Percentiles rank a stretch among this genome's conserved stretches.
These are phyloP conservation scores for Ogataea siamensis DNA, from an alignment of 805 yeast genomes.

Conservation along the genomic window DNA sequence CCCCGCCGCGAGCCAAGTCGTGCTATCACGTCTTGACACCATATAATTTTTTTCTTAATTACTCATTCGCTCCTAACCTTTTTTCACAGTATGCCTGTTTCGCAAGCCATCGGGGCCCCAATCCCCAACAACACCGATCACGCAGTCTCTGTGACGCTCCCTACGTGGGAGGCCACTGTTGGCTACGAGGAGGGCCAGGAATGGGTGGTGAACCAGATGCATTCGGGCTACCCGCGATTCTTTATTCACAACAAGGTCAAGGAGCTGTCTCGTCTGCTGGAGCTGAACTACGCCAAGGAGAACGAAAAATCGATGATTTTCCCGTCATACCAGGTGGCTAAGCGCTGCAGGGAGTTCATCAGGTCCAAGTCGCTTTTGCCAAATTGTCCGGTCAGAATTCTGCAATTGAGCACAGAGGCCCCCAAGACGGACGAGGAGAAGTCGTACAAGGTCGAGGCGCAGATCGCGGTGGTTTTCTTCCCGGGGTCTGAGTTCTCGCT, in stretches of 20 bases:
- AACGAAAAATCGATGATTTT: constrained; percentile 75
- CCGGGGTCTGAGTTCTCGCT: constrained; percentile 55
- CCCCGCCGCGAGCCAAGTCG: background rate
- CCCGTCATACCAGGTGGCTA: constrained; percentile 76
- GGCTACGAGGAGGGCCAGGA: constrained; percentile 90
- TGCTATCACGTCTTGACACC: too few relatives aligned
- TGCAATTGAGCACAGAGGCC: constrained; percentile 70
- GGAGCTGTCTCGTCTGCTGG: constrained; percentile 51
- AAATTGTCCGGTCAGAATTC: constrained; percentile 50
- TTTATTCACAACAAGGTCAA: constrained; percentile 66
- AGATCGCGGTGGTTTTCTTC: constrained; percentile 77
- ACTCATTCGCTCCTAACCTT: constrained; percentile 10
- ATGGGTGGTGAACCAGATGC: constrained; percentile 74
- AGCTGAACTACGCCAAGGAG: constrained; percentile 71
- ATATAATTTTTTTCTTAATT: background rate
- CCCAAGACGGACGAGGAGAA: constrained; percentile 61
- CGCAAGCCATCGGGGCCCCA: constrained; percentile 67
- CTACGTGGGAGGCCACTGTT: constrained; percentile 91
- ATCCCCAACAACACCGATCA: constrained; percentile 89
- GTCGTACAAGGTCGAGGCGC: constrained; percentile 59
- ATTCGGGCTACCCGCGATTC: constrained; percentile 86
- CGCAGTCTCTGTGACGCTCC: constrained; percentile 92
- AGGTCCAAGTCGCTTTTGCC: constrained; percentile 40
- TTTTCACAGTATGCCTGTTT: constrained; percentile 19
- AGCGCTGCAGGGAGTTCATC: constrained; percentile 80